Base-by-base conservation (phyloP, 805 yeast species). In the Candida nemodendra region DNA sequence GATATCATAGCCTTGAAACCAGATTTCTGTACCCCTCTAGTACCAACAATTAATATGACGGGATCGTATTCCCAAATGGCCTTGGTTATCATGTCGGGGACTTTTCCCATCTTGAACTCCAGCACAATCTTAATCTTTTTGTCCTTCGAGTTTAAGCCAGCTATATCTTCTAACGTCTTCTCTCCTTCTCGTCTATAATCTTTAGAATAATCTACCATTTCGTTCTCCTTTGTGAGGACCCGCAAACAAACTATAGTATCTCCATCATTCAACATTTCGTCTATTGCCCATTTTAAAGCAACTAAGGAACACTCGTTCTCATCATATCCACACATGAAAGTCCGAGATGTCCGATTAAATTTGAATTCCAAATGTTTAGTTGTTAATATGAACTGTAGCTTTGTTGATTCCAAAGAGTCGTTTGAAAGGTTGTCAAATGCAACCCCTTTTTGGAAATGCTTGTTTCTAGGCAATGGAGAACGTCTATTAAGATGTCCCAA, bases 51-150 rank as follows among this genome's bases (percentile, higher is more conserved):
- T 32, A 73, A 51, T 14, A 68, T 51, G 3, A 66, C 53, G 7
- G 76, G 76, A 32, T 69, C 73, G 51, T 71, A 72, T 13, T 69
- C 72, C 27, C 55, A 60, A 21, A 71, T 65, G 39, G 69, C 64
- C 18, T 61, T 59, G 14, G 61, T 64, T 12, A 72, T 60, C 59
- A 61, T 54, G 31, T 62, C 65, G 16, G 67, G 64, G 13, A 66
- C 69, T 41, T 65, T 67, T 3, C 77, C 77, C 7, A 70, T 58
- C 21, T 68, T 59, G 37, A 68, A 60, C 45, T 72, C 78, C 25
- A 71, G 54, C 14, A 68, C 62, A 9, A 72, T 48, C 21, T 70
- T 60, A n/a, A 73, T 56, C 43, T 62, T 61, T 41, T 62, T 68
- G 30, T 60, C 54, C n/a, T 50, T 49, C 3, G 43, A 41, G 44